Conservation (phyloP, 176 grass and related monocot species). For the Tillandsia fasciculata region DNA sequence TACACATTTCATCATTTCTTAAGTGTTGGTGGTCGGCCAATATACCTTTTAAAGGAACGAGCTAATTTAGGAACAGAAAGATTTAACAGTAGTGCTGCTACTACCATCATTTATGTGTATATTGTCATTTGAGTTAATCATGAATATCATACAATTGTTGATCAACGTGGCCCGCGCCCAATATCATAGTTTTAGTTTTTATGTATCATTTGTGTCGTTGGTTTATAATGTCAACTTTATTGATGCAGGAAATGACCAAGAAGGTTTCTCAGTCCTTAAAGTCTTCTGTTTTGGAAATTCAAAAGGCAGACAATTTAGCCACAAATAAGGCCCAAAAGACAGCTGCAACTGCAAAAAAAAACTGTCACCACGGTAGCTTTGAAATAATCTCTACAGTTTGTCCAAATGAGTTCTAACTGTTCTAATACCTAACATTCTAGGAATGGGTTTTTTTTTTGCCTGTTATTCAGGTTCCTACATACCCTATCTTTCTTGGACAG, state of each 20-base stretch:
- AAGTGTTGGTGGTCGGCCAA: not conserved
- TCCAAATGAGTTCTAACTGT: not conserved
- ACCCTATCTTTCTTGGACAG: too few species aligned
- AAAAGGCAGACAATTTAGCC: conserved; percentile 18
- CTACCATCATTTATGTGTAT: too few species aligned
- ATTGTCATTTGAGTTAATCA: too few species aligned
- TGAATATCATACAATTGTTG: too few species aligned
- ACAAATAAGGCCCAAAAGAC: conserved; percentile 20
- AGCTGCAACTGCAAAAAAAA: conserved; percentile 10
- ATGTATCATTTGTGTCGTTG: not conserved
- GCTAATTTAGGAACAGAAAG: not conserved
- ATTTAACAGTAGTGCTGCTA: not conserved
- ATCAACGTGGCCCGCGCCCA: too few species aligned
- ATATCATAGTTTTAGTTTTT: too few species aligned
- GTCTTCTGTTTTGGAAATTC: conserved; percentile 33
- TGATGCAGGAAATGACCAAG: conserved; percentile 50
- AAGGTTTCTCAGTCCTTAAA: conserved; percentile 32
- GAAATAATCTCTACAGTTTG: not conserved
- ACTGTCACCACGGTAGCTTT: conserved; percentile 7
- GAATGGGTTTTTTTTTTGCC: too few species aligned
- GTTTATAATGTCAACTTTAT: conserved; percentile 7
- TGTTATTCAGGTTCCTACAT: too few species aligned
- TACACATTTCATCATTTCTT: not conserved
- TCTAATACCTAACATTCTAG: too few species aligned
- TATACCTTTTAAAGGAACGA: not conserved